Base-by-base conservation (phyloP, 345 rosid genomes). In the Anacardium occidentale region DNA sequence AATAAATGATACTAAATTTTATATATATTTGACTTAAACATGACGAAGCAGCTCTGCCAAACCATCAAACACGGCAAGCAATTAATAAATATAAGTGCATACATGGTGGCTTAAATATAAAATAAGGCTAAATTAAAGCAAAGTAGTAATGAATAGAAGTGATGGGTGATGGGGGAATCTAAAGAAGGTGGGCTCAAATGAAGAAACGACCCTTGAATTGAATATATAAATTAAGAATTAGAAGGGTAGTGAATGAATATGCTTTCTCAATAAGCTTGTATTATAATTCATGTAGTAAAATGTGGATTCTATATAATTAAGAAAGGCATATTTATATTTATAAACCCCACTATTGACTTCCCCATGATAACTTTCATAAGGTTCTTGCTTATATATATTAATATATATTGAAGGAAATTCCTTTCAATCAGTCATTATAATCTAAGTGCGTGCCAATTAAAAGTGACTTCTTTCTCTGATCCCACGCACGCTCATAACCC, bases 171-270 rank as follows among this genome's bases (percentile, higher is more conserved):
- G 14, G 29, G 22, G 37, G 73, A 68, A 79, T 61, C 62, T 20
- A 67, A 57, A 48, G 18, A 51, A 14, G 69, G 80, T 80, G 77
- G 83, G 80, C 54, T 76, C 70, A 59, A 54, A 64, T 42, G 75
- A 73, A 69, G 77, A 69, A 80, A 25, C 72, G 37, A 60, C 83
- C 83, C 71, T 73, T 60, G n/a, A 76, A 80, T 73, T 60, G n/a
- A 76, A 80, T 73, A 57, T 63, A 76, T 22, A 37, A 37, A 37
- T 37, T 37, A 37, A 37, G 42, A 5, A 37, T 59, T 18, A 64
- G 22, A 15, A 18, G 18, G 22, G 4, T 1, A 21, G 14, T 62
- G 48, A 55, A 48, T 66, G 69, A 58, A 56, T 71, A 67, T 68
- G 63, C 65, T 37, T 20, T 37, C 21, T 55, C 8, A 61, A 64